Evolutionary conservation across 176 grass and related monocot species (phyloP).

Genomic region (Neostapfia colusana): DNA sequence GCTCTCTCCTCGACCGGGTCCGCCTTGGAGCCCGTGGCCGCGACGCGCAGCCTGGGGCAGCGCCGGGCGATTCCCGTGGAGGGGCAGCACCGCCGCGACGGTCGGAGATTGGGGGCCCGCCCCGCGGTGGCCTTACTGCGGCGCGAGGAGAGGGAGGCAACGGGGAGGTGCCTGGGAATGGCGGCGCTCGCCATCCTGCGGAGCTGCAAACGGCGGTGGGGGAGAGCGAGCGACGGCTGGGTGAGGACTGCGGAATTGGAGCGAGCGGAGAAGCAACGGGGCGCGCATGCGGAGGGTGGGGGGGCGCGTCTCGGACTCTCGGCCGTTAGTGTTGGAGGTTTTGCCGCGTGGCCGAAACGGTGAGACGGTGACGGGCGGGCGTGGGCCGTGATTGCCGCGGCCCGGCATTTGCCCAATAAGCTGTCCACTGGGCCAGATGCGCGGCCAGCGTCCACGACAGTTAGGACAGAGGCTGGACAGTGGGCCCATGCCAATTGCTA

Average conservation of each 20-base stretch:
- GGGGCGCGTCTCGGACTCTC: neutral
- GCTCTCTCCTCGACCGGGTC: slow-evolving; percentile 40
- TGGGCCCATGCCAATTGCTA: too few species aligned
- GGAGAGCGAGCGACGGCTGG: neutral
- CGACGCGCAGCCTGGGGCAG: slow-evolving; percentile 20
- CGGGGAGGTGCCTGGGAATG: slow-evolving; percentile 13
- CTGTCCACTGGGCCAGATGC: too few species aligned
- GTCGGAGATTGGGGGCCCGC: neutral
- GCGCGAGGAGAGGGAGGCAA: slow-evolving; percentile 26
- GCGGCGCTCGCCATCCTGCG: slow-evolving; percentile 37
- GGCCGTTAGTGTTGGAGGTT: slow-evolving; percentile 28
- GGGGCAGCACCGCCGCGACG: neutral
- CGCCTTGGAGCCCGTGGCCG: slow-evolving; percentile 55
- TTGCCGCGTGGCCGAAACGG: slow-evolving; percentile 44
- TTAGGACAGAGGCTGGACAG: too few species aligned
- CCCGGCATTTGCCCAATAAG: too few species aligned
- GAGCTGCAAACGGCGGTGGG: neutral
- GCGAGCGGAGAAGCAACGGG: neutral
- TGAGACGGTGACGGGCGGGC: neutral
- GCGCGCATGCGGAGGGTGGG: neutral
- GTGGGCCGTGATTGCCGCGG: too few species aligned
- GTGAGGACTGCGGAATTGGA: neutral
- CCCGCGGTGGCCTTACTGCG: neutral
- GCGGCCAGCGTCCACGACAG: too few species aligned
- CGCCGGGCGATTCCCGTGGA: slow-evolving; percentile 3